These are phyloP conservation scores for Beta lomatogona DNA, from an alignment of 179 eudicot species.

Conservation along the genomic window DNA sequence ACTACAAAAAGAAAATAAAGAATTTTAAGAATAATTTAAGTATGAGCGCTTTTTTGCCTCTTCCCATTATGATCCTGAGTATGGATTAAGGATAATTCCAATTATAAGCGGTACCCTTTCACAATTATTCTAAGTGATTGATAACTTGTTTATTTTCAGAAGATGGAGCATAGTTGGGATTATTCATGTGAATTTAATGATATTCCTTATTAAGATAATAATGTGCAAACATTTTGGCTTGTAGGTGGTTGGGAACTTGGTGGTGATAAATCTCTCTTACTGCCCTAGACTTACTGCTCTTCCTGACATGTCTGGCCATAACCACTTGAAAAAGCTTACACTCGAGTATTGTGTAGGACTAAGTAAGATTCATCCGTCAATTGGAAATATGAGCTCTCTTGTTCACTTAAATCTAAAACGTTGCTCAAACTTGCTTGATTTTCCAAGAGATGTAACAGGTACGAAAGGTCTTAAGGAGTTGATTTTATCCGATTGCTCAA, in stretches of 20 bases:
- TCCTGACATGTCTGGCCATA: constrained; percentile 58
- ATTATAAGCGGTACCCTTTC: no score
- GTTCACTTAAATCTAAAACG: constrained; percentile 46
- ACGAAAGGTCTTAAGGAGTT: constrained; percentile 48
- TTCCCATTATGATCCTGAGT: no score
- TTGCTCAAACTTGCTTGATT: constrained; percentile 44
- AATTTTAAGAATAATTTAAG: no score
- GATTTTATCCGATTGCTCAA: constrained; percentile 53
- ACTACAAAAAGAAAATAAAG: no score
- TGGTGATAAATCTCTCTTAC: constrained; percentile 51
- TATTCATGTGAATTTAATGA: no score
- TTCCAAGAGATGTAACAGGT: constrained; percentile 62
- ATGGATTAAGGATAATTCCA: no score
- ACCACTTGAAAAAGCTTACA: constrained; percentile 47
- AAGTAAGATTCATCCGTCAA: constrained; percentile 45
- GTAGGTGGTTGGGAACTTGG: constrained; percentile 55
- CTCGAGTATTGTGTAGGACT: constrained; percentile 52
- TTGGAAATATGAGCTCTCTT: constrained; percentile 47
- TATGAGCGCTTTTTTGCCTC: no score
- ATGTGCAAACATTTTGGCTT: constrained; percentile 13
- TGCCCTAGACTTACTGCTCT: constrained; percentile 45
- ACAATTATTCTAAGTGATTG: no score
- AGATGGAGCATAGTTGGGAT: no score
- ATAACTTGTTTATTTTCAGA: no score
- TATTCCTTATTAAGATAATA: background rate